phyloP scores from a whole-genome alignment of 768 basidiomycete species.

The Tephrocybe sp. region DNA sequence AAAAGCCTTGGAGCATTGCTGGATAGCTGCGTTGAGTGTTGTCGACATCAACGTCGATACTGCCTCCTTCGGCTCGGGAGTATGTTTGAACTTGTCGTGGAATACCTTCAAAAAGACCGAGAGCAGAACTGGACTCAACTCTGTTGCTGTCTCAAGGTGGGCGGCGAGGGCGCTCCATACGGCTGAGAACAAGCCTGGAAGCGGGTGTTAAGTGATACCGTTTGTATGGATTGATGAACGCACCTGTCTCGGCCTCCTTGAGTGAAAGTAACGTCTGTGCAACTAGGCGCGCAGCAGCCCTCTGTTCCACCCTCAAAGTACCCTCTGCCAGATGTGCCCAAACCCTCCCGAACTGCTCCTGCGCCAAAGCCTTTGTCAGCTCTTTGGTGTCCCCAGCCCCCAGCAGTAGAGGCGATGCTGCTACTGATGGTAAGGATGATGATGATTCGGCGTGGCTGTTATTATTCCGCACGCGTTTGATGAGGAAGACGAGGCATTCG shows the following conservation, averaged over 20 bases:
- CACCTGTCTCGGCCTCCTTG: constrained; percentile 26
- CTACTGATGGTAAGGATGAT: too few relatives aligned
- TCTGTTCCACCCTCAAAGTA: constrained; percentile 47
- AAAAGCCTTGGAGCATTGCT: constrained; percentile 20
- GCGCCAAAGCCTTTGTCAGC: constrained; percentile 33
- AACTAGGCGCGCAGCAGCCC: constrained; percentile 41
- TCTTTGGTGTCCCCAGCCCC: constrained; percentile 3
- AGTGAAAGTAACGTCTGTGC: constrained; percentile 41
- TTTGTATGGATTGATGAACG: constrained; percentile 1
- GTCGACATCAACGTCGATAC: constrained; percentile 30
- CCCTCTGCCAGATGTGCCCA: constrained; percentile 48
- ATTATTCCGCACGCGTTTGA: constrained; percentile 38
- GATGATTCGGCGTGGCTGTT: constrained; percentile 15
- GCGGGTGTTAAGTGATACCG: background rate
- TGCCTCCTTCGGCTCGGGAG: constrained; percentile 21
- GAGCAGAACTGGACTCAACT: constrained; percentile 32
- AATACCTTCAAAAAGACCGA: constrained; percentile 49
- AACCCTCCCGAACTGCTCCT: constrained; percentile 42
- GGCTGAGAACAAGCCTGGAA: constrained; percentile 43
- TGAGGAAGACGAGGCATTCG: constrained; percentile 67
- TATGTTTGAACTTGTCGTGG: constrained; percentile 36
- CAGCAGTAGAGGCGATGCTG: background rate
- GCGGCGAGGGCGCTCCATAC: constrained; percentile 46
- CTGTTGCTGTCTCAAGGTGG: constrained; percentile 25
- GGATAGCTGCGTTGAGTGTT: constrained; percentile 33